Evolutionary conservation across 441 rosid genomes (phyloP).

Genomic region (Jatropha podagrica): DNA sequence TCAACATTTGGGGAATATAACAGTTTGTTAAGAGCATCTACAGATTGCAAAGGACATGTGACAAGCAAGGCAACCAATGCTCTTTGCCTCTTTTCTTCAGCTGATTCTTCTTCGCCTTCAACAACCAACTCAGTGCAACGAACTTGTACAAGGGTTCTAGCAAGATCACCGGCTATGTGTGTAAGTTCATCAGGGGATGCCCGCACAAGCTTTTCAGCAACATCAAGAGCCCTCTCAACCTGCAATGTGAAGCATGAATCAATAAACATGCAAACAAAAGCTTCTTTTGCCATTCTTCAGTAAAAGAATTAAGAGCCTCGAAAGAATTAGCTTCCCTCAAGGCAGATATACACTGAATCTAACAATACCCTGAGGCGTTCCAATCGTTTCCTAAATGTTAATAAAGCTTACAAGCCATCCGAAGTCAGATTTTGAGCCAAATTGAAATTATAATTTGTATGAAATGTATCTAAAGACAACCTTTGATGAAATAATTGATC

Average conservation of each 20-base stretch:
- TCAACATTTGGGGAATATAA: constrained; percentile 89
- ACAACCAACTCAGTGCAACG: constrained; percentile 86
- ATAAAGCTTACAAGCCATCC: neutral
- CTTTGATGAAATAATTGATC: constrained; percentile 9
- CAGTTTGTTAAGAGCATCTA: constrained; percentile 59
- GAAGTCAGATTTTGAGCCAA: neutral
- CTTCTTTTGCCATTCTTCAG: constrained; percentile 9
- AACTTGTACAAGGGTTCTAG: constrained; percentile 77
- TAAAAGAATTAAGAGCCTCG: constrained; percentile 4
- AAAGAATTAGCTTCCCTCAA: constrained; percentile 9
- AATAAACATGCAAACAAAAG: constrained; percentile 11
- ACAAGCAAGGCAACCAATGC: constrained; percentile 83
- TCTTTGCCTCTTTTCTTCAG: constrained; percentile 93
- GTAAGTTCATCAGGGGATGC: constrained; percentile 94
- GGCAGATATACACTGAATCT: neutral
- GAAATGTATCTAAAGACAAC: constrained; percentile 5
- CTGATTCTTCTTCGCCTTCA: constrained; percentile 96
- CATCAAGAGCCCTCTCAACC: constrained; percentile 89
- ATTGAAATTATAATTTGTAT: constrained; percentile 12
- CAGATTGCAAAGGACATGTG: constrained; percentile 76
- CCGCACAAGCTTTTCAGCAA: constrained; percentile 85
- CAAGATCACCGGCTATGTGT: constrained; percentile 79
- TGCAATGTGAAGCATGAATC: constrained; percentile 30
- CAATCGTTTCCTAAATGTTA: neutral
- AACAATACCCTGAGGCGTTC: neutral